Base-by-base conservation (phyloP, 305 asterid species). In the Fraxinus dipetala region DNA sequence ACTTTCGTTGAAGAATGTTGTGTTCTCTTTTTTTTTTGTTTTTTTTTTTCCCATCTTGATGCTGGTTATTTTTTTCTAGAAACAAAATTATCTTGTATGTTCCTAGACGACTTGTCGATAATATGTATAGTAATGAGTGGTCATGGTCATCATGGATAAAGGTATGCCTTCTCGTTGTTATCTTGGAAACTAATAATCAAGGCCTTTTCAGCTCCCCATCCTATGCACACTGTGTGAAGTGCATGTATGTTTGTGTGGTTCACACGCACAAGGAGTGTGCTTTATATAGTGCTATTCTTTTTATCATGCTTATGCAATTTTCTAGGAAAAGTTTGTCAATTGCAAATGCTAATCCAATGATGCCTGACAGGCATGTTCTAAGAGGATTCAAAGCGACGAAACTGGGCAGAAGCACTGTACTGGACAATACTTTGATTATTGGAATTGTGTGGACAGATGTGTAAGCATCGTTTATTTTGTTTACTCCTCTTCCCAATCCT, bases 341-440 rank as follows among this genome's bases (percentile, higher is more conserved):
- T 20, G 32, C 8, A 26, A 22, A 61, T 59, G 22, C 61, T 38
- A 11, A 35, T 43, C 7, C 5, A 61, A 59, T 18, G 78, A 13
- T 0, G 70, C 79, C 24, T 75, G 61, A 74, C 86, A 94, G 98
- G 93, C 93, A 32, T 94, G 97, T 82, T 86, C 84, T n/a, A 83
- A 87, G 79, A 91, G 98, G 87, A 87, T 94, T 80, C 84, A 88
- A 80, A 92, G 92, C 22, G 97, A 94, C 83, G 96, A 93, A 8
- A 86, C 94, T 59, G 98, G 97, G 80, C 86, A 83, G 81, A 93
- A 92, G 87, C 97, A 94, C 82, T 94, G 98, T 80, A 93, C 98
- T 0, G 98, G 98, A 36, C 98, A 93, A 80, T 92, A 90, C 88
- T 94, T 94, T 80, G 98, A 94, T 85, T 93, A 91, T 65, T 93